Evolutionary conservation across 2,329 filamentous ascomycete species (phyloP).

Genomic region (Aspergillus niger): DNA sequence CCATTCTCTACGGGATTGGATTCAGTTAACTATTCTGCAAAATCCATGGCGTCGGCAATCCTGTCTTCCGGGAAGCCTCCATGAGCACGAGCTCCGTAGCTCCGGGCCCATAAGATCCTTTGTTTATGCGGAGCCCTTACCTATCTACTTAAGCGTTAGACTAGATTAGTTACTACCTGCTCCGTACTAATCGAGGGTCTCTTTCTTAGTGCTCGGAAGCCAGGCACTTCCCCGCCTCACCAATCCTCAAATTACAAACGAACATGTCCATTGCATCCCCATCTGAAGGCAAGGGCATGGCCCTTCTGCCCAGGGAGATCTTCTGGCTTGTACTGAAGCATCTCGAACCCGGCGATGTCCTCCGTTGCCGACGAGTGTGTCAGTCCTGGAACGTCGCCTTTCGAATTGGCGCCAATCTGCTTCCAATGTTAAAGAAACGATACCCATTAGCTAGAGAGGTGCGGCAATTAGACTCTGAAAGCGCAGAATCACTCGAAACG

Average conservation of each 20-base stretch:
- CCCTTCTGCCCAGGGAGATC: conserved; percentile 57
- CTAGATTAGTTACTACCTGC: too few species aligned
- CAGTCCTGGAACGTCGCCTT: conserved; percentile 54
- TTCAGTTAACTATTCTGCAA: too few species aligned
- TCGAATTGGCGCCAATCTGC: conserved; percentile 49
- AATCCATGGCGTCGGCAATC: too few species aligned
- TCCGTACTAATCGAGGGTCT: neutral
- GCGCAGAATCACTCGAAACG: neutral
- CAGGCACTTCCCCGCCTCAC: neutral
- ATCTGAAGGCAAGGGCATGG: conserved; percentile 23
- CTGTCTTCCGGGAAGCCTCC: too few species aligned
- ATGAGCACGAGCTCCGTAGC: neutral
- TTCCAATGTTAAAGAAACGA: conserved; percentile 52
- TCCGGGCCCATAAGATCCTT: neutral
- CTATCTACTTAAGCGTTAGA: too few species aligned
- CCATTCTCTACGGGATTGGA: too few species aligned
- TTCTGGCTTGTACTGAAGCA: conserved; percentile 57
- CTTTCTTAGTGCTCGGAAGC: neutral
- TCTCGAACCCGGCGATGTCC: conserved; percentile 53
- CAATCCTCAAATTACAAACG: neutral
- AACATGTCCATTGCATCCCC: neutral
- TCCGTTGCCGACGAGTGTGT: conserved; percentile 57
- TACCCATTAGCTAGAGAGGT: conserved; percentile 59
- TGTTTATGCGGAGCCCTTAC: neutral
- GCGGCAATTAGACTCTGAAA: conserved; percentile 35